These are phyloP conservation scores for Cryptosporidium xiaoi DNA, from an alignment of 169 alveolate genomes.

Conservation along the genomic window DNA sequence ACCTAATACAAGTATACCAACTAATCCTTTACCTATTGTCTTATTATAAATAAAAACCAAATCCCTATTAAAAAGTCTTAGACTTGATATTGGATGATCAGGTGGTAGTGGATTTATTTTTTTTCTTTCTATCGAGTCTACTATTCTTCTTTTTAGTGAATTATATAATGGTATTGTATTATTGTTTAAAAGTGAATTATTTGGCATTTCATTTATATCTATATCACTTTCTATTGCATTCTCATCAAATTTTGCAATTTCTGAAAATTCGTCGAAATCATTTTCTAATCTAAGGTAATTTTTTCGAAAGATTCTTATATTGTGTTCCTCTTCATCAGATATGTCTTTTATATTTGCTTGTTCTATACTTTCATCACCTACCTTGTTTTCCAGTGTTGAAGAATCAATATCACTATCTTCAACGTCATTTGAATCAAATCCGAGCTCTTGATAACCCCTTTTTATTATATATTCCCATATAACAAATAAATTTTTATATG, in stretches of 20 bases:
- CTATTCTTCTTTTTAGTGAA: conserved; percentile 50
- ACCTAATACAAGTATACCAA: conserved; percentile 63
- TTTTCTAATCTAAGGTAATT: conserved; percentile 28
- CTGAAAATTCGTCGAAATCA: conserved; percentile 42
- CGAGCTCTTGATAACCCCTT: conserved; percentile 64
- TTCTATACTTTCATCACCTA: conserved; percentile 42
- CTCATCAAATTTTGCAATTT: conserved; percentile 44
- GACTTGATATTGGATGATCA: conserved; percentile 57
- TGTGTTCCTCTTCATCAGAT: conserved; percentile 37
- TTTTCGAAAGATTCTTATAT: conserved; percentile 9
- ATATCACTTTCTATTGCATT: background rate
- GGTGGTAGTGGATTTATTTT: conserved; percentile 31
- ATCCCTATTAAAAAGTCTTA: conserved; percentile 53
- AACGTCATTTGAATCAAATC: conserved; percentile 29
- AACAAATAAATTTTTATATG: conserved; percentile 47
- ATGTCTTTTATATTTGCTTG: background rate
- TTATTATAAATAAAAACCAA: conserved; percentile 45
- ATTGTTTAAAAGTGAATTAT: background rate
- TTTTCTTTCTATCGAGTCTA: conserved; percentile 63
- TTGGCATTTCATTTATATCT: background rate
- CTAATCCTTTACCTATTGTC: conserved; percentile 54
- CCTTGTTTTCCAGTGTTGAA: conserved; percentile 35
- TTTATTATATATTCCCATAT: conserved; percentile 50
- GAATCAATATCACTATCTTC: background rate
- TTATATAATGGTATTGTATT: conserved; percentile 54